Percentiles rank a stretch among this genome's conserved stretches.
Evolutionary conservation across 129 eudicot genomes (phyloP).

Genomic region (Daucus carota): DH1_v3.0 NC_030382.2:55531501-55532000

Average conservation of each 20-base stretch:
- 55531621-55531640: background rate
- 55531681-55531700: background rate
- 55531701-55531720: background rate
- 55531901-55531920: background rate
- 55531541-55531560: constrained; percentile 43
- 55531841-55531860: no score
- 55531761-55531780: background rate
- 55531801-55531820: no score
- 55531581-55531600: background rate
- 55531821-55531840: no score
- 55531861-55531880: background rate
- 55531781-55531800: no score
- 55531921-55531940: background rate
- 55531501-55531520: constrained; percentile 32
- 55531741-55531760: background rate
- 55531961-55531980: background rate
- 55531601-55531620: background rate
- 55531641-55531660: background rate
- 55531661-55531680: background rate
- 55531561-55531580: background rate
- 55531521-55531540: constrained; percentile 45
- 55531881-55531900: background rate
- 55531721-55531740: background rate
- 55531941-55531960: background rate
- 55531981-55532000: background rate